These are phyloP conservation scores for Aspergillus sp. DNA, from an alignment of 2,329 filamentous ascomycete genomes.

Conservation along the genomic window DNA sequence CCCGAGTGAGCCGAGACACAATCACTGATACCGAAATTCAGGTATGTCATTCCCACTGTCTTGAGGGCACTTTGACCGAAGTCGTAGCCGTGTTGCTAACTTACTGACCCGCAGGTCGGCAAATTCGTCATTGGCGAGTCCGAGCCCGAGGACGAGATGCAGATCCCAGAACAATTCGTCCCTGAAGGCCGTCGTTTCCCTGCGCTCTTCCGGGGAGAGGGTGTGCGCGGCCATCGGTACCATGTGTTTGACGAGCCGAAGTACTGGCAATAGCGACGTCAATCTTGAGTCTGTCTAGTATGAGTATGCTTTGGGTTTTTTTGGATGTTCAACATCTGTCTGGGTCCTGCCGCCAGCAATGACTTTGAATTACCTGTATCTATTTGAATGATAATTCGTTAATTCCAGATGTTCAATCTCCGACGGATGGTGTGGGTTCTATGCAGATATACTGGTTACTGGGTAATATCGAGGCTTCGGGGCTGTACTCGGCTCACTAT, in stretches of 20 bases:
- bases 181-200: constrained; percentile 76
- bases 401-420: too few relatives aligned
- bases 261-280: constrained; percentile 52
- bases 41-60: constrained; percentile 37
- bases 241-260: constrained; percentile 91
- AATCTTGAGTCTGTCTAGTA: background rate
- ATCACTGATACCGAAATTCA: constrained; percentile 98
- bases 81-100: too few relatives aligned
- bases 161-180: constrained; percentile 64
- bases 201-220: constrained; percentile 69
- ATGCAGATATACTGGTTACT: too few relatives aligned
- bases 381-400: too few relatives aligned
- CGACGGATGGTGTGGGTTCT: too few relatives aligned
- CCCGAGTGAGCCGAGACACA: constrained; percentile 73
- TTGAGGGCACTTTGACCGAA: background rate
- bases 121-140: constrained; percentile 80
- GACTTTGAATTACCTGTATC: background rate
- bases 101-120: constrained; percentile 50
- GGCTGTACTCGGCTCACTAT: too few relatives aligned
- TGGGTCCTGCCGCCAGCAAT: constrained; percentile 1
- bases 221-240: constrained; percentile 81
- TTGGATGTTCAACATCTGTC: background rate
- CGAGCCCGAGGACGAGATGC: constrained; percentile 53
- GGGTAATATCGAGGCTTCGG: too few relatives aligned
- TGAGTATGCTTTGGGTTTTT: background rate